Evolutionary conservation across 176 grass and related monocot genomes (phyloP).

Genomic region (Oryza brachyantha): DNA sequence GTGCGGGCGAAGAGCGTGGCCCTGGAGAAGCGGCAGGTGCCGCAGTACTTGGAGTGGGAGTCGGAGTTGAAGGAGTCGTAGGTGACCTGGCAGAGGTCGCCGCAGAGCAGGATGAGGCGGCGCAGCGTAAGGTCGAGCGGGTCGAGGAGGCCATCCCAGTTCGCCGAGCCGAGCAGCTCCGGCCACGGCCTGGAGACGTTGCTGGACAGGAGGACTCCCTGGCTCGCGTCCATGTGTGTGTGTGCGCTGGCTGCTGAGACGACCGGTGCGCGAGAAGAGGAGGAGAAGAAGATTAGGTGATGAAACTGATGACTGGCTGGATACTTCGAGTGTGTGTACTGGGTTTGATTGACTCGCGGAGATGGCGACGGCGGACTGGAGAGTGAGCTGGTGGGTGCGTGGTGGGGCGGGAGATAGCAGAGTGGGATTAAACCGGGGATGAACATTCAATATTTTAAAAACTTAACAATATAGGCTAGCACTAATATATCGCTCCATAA

Average conservation of each 20-base stretch:
- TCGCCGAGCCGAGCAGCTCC: slow-evolving; percentile 64
- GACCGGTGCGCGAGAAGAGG: no score
- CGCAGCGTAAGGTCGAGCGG: slow-evolving; percentile 75
- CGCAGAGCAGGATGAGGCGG: slow-evolving; percentile 69
- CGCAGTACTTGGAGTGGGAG: slow-evolving; percentile 55
- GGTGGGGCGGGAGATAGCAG: no score
- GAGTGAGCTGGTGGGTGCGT: no score
- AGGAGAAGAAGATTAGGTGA: slow-evolving; percentile 32
- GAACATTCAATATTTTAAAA: no score
- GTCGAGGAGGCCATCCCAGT: slow-evolving; percentile 79
- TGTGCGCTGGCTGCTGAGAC: no score
- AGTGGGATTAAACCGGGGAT: no score
- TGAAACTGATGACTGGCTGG: background rate
- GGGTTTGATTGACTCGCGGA: no score
- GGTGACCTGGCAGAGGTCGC: slow-evolving; percentile 87
- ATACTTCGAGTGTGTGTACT: no score
- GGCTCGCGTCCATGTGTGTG: slow-evolving; percentile 46
- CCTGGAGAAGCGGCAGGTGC: slow-evolving; percentile 76
- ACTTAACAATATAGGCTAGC: no score
- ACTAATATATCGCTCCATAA: no score
- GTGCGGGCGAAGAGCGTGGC: slow-evolving; percentile 54
- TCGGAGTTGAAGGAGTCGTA: slow-evolving; percentile 91
- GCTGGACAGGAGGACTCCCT: slow-evolving; percentile 57
- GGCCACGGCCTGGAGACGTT: slow-evolving; percentile 34
- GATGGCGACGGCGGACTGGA: no score